A percentile compares a stretch with the other conserved stretches of the same genome.
phyloP scores from a whole-genome alignment of 805 yeast species.

The Yueomyces sinensis region DNA sequence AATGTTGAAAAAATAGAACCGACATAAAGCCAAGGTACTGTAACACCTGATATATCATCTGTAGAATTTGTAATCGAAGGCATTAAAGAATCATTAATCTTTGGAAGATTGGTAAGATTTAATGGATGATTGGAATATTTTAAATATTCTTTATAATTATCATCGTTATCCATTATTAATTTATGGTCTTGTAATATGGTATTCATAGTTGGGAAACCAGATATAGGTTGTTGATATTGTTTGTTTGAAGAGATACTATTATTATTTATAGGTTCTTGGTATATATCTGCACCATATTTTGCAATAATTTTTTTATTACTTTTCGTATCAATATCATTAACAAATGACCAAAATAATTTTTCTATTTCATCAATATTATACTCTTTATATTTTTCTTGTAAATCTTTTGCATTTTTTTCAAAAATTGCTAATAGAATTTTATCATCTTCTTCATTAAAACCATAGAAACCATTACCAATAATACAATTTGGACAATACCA shows the following conservation, averaged over 20 bases:
- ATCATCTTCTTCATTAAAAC: conserved; percentile 58
- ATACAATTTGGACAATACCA: conserved; percentile 83
- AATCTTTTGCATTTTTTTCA: conserved; percentile 1
- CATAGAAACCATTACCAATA: conserved; percentile 79
- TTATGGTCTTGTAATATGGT: no score
- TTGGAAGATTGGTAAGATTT: conserved; percentile 64
- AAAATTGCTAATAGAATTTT: conserved; percentile 50
- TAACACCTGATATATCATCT: conserved; percentile 79
- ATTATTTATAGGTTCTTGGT: conserved; percentile 29
- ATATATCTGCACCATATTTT: background rate
- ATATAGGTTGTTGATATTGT: conserved; percentile 37
- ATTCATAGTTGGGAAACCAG: conserved; percentile 57
- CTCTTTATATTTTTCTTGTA: background rate
- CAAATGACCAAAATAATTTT: conserved; percentile 31
- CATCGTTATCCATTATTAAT: conserved; percentile 8
- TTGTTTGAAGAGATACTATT: conserved; percentile 10
- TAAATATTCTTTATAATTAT: conserved; percentile 12
- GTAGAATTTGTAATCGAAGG: conserved; percentile 25
- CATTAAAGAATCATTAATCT: conserved; percentile 41
- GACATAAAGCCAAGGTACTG: conserved; percentile 87
- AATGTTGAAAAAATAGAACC: conserved; percentile 86
- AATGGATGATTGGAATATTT: conserved; percentile 49
- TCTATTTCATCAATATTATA: conserved; percentile 34
- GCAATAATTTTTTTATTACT: background rate
- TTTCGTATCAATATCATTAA: conserved; percentile 15